phyloP scores from a whole-genome alignment of 345 rosid genomes.

The Nasturtium officinale region DNA sequence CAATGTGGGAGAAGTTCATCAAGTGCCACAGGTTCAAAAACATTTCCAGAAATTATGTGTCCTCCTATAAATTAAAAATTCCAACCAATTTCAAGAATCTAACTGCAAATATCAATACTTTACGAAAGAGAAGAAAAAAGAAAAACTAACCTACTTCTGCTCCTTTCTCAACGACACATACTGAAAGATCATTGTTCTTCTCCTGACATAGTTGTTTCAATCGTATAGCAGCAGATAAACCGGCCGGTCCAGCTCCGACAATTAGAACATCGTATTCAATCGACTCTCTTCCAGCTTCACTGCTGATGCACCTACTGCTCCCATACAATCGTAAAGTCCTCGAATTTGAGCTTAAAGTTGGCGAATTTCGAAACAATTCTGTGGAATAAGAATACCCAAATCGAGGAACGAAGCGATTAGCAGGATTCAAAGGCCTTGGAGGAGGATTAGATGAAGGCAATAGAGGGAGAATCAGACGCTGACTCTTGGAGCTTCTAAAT shows the following conservation, averaged over 20 bases:
- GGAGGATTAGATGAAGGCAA: conserved; percentile 26
- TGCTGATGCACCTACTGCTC: conserved; percentile 49
- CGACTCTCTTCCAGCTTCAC: conserved; percentile 59
- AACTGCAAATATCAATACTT: neutral
- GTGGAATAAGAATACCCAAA: conserved; percentile 30
- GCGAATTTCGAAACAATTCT: conserved; percentile 26
- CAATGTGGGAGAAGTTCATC: conserved; percentile 90
- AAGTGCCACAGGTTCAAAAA: conserved; percentile 84
- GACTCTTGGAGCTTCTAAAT: conserved; percentile 30
- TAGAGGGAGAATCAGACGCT: conserved; percentile 20
- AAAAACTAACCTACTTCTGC: conserved; percentile 76
- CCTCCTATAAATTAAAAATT: conserved; percentile 55
- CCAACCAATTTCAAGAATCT: neutral
- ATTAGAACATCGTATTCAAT: conserved; percentile 90
- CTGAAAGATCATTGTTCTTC: conserved; percentile 76
- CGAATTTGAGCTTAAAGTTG: conserved; percentile 40
- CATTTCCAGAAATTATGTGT: conserved; percentile 88
- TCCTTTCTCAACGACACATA: conserved; percentile 96
- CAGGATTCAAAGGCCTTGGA: conserved; percentile 6
- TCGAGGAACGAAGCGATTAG: conserved; percentile 28
- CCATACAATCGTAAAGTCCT: conserved; percentile 10
- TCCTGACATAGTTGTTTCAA: conserved; percentile 79
- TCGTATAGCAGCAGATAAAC: conserved; percentile 85
- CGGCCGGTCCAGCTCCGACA: conserved; percentile 99
- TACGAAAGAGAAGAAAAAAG: neutral